Evolutionary conservation across 78 protist species (phyloP), one percentile per base, ranked within the genome.

Genomic region (Tieghemostelium lacteum): DNA sequence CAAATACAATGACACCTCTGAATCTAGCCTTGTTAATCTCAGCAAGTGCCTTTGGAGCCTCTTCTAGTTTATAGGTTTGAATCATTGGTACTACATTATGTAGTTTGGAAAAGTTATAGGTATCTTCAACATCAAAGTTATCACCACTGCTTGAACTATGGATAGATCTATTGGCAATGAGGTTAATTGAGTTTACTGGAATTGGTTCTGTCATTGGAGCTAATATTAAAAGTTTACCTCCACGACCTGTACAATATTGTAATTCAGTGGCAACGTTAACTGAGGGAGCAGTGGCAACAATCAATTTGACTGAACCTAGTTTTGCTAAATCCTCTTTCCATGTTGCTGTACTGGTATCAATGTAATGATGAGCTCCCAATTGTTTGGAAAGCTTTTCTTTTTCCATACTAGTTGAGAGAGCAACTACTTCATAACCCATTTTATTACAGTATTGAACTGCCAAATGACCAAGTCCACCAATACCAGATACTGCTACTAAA

Each of bases 391-490:
- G 40, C 22, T 34, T 26, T 37, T 57, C 75, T 54, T 70, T 72
- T 3, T 28, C 57, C 20, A 19, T 22, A 26, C 75, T 49, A 28
- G 24, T n/a, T n/a, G 78, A 61, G 1, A 87, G 1, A 1, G 94
- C 96, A 42, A 67, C 31, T 0, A 76, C 94, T 26, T 72, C 73
- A 34, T 17, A 74, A 33, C 96, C 96, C 67, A 94, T 40, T 34
- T 49, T 55, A n/a, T 22, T 63, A 12, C 72, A 85, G 29, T 70
- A 94, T 63, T 94, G 96, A 31, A 94, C 57, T 17, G 75, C 96
- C 5, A 94, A 50, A 85, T 87, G 94, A 34, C 96, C 96, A 22
- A 94, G 75, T 0, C 96, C 96, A 31, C 96, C 96, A 33, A 88
- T 29, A 58, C 96, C 95, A 6, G 39, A 70, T 33, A 94, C 39